Base-by-base conservation (phyloP, 2,329 filamentous ascomycete species). In the Ascosphaera pollenicola region DNA sequence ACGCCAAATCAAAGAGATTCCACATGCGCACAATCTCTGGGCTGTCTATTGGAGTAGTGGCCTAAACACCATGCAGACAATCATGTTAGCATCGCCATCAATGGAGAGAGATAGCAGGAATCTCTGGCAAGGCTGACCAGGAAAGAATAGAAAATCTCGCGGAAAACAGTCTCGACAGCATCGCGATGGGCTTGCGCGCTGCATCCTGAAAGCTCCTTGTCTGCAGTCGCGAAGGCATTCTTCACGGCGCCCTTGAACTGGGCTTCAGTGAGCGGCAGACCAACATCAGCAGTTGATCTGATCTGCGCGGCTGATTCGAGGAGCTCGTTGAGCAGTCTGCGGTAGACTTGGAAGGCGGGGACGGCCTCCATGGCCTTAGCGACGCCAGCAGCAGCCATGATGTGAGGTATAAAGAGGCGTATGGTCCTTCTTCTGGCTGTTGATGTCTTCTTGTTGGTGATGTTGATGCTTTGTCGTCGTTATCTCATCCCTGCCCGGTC, bases 1-100 rank as follows among this genome's bases (percentile, higher is more conserved):
- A 78, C n/a, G 94, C 66, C 34, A 95, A 74, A 53, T 98, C 91
- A 41, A 98, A 70, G 3, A 98, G 65, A 52, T 94, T 89, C 87
- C 87, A 98, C 45, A 95, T 72, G 43, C 74, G 70, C 38, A 83
- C 75, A 51, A 94, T 93, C 1, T 70, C 66, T 34, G 81, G 73
- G 18, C 80, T 73, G 30, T 83, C 70, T 48, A 94, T 92, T 7
- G 72, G 64, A 10, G 71, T 83, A 31, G 70, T 72, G 35, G 79
- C 75, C 79, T 87, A 43, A 35, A 17, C 17, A 39, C 10, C 21
- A 10, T 5, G 5, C 4, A 24, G 21, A 24, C 21, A 10, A 24
- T 5, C 21, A 24, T 24, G 30, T 34, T 7, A 10, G 15, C 17
- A 30, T 36, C 21, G 11, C n/a, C 11, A 18, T 42, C 17, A 28